These are phyloP conservation scores for Alternaria arborescens DNA, from an alignment of 2,329 filamentous ascomycete genomes.

Conservation along the genomic window DNA sequence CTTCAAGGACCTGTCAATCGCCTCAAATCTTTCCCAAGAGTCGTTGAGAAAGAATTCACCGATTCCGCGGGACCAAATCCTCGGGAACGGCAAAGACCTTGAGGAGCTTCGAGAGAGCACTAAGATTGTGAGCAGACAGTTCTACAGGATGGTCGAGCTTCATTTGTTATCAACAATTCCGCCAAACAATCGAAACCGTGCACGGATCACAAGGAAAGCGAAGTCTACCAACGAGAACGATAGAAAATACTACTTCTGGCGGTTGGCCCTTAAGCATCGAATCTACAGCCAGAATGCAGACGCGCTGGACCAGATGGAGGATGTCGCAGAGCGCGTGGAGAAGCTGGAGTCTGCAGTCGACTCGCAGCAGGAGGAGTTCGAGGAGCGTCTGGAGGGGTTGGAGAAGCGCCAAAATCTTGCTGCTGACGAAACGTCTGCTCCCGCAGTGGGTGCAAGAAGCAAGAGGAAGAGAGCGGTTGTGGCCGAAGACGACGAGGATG, in stretches of 20 bases:
- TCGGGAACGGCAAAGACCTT: conserved; percentile 64
- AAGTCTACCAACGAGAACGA: conserved; percentile 65
- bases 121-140: conserved; percentile 82
- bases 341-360: conserved; percentile 75
- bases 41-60: conserved; percentile 64
- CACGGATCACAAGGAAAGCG: conserved; percentile 54
- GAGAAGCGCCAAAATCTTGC: conserved; percentile 44
- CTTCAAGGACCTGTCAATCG: conserved; percentile 63
- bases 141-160: conserved; percentile 78
- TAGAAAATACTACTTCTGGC: conserved; percentile 74
- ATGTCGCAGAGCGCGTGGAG: conserved; percentile 71
- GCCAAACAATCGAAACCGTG: conserved; percentile 57
- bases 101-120: conserved; percentile 65
- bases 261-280: conserved; percentile 77
- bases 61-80: conserved; percentile 62
- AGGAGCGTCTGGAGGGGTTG: conserved; percentile 66
- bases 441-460: conserved; percentile 22
- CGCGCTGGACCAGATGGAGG: conserved; percentile 70
- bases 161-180: conserved; percentile 69
- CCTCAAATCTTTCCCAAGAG: conserved; percentile 58
- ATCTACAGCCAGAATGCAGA: conserved; percentile 80
- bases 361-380: conserved; percentile 76
- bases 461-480: conserved; percentile 47
- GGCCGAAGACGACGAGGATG: conserved; percentile 51
- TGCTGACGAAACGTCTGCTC: conserved; percentile 23